These are phyloP conservation scores for Millerozyma acaciae DNA, from an alignment of 805 yeast species.

Conservation along the genomic window DNA sequence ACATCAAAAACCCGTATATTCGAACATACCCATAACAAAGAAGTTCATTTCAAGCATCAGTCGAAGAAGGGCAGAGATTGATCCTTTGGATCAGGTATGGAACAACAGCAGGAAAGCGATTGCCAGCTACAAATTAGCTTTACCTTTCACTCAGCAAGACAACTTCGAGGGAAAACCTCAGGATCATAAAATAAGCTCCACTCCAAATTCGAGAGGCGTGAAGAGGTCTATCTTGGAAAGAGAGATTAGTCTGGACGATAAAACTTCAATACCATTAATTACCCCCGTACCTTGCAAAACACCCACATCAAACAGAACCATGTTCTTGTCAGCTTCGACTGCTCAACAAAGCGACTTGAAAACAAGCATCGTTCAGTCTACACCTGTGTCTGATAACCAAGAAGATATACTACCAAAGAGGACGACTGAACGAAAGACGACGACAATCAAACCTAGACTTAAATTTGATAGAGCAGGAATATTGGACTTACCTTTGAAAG, in stretches of 20 bases:
- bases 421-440: slow-evolving; percentile 7
- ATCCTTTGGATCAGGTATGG: slow-evolving; percentile 22
- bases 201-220: slow-evolving; percentile 7
- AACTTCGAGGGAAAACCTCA: neutral
- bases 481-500: slow-evolving; percentile 7
- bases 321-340: slow-evolving; percentile 26
- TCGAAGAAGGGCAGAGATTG: slow-evolving; percentile 8
- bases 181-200: neutral
- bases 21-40: slow-evolving; percentile 3
- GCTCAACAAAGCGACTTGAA: too few species aligned
- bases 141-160: slow-evolving; percentile 11
- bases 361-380: too few species aligned
- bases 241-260: too few species aligned
- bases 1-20: neutral
- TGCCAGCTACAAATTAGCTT: slow-evolving; percentile 10
- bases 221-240: slow-evolving; percentile 7
- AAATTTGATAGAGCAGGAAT: slow-evolving; percentile 12
- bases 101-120: slow-evolving; percentile 14
- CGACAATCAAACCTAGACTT: slow-evolving; percentile 10
- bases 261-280: slow-evolving; percentile 5
- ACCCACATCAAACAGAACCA: slow-evolving; percentile 25
- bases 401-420: slow-evolving; percentile 8
- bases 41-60: neutral
- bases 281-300: slow-evolving; percentile 12
- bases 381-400: slow-evolving; percentile 18